Conservation (phyloP, 2,329 filamentous ascomycete genomes). For the Aspergillus transmontanensis region DNA sequence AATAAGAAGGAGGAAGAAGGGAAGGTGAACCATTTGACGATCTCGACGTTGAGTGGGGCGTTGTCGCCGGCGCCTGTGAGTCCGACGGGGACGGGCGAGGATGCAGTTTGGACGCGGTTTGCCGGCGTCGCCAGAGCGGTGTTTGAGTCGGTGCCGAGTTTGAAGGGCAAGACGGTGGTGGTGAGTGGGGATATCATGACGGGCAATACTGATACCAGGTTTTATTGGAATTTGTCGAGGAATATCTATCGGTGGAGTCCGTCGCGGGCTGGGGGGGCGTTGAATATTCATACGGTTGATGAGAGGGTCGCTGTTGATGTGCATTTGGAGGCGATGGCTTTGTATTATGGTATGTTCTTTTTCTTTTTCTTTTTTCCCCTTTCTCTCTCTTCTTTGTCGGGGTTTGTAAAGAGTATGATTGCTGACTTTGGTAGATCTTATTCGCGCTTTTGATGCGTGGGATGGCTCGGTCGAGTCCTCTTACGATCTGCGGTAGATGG, state of each 20-base stretch:
- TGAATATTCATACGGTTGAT: conserved; percentile 55
- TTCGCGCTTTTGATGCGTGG: conserved; percentile 36
- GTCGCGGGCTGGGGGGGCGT: conserved; percentile 45
- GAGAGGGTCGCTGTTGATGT: conserved; percentile 49
- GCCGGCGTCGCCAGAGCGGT: conserved; percentile 43
- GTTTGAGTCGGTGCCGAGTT: conserved; percentile 38
- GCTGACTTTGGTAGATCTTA: conserved; percentile 27
- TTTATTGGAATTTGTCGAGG: conserved; percentile 56
- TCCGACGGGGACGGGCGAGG: conserved; percentile 34
- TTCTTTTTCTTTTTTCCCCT: too few relatives aligned
- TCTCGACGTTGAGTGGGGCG: conserved; percentile 33
- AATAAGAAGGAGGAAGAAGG: conserved; percentile 15
- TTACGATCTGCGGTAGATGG: background rate
- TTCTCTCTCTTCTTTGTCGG: background rate
- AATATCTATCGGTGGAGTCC: conserved; percentile 58
- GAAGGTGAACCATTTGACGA: conserved; percentile 28
- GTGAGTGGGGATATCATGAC: conserved; percentile 53
- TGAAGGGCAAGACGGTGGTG: conserved; percentile 40
- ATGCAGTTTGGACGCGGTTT: conserved; percentile 40
- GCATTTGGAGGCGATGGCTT: conserved; percentile 46
- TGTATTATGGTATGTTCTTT: conserved; percentile 43
- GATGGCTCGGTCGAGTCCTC: conserved; percentile 7
- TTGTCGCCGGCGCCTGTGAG: conserved; percentile 37
- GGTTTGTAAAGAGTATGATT: background rate
- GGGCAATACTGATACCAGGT: conserved; percentile 56